Evolutionary conservation across 2,329 filamentous ascomycete species (phyloP), one percentile per base, ranked within the genome.

Genomic region (Diplodia sapinea): DNA sequence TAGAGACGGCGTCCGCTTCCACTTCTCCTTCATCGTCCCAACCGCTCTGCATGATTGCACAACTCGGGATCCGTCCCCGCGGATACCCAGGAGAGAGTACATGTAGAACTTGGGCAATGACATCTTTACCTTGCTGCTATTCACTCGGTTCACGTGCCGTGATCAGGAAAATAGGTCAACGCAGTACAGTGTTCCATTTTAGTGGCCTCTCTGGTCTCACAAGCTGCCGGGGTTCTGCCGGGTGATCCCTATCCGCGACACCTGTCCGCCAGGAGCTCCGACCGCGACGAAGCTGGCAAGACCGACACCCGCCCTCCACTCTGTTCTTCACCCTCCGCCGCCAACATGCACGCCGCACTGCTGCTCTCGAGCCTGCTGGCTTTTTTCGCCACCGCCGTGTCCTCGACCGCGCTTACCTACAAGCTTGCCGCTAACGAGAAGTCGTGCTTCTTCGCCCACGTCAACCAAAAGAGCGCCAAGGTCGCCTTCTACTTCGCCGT

Each of bases 401-500:
- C 91, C 65, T 93, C 93, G 47, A 99, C 95, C 4, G 94, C 95
- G 50, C 86, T 99, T 77, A 99, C 95, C 57, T 99, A 97, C 85
- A 92, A 94, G 82, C 86, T 99, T 56, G 82, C 86, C 64, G 91
- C 95, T 62, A 92, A 96, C 83, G 95, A 98, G 85, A 93, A 92
- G 81, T 93, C 95, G 69, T 99, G 95, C 84, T 99, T 99, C 87
- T 97, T 91, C 79, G 87, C 92, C 68, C 84, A 88, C 72, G 90
- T 94, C 66, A 88, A 93, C 71, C 87, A 91, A 78, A 86, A 87
- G 78, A 90, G 90, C 73, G 88, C 91, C 75, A 99, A 99, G 87
- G 85, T 99, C 73, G 94, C 95, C 61, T 99, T 99, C 78, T 99
- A 99, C 84, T 99, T 99, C 82, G 96, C 95, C 69, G 95, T 99